Base-by-base conservation (phyloP, 371 early-diverging fungal genomes). In the Mortierella sp. region DNA sequence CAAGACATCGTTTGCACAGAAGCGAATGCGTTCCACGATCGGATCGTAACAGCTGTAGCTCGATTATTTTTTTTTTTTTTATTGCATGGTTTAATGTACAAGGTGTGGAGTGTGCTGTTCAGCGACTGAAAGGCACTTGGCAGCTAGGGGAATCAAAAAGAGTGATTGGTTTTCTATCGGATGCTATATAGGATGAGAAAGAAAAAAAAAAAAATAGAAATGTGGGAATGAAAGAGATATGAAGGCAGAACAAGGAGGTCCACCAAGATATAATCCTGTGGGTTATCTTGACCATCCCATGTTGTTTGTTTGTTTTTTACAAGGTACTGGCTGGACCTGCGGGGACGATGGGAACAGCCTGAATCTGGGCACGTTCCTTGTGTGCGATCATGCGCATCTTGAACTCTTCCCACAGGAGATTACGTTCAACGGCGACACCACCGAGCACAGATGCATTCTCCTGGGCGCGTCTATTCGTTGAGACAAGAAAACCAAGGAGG, bases 391-490 rank as follows among this genome's bases (percentile, higher is more conserved):
- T 65, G 16, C 76, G 66, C 3, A 70, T 64, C 54, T 61, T 83
- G 59, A 87, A 34, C 72, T 89, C 89, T 47, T 82, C 78, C 82
- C 82, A 84, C 64, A 89, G 63, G 61, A 87, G 56, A n/a, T 45
- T 71, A 38, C 84, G 84, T 57, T 89, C 87, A 24, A 80, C 61
- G 5, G 71, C 66, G 45, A 72, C 72, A 50, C 82, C 82, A 34
- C 86, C 85, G 43, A 88, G 61, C 2, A 97, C 88, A 13, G 94
- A 86, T 5, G 90, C 87, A 80, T 98, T 98, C 82, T 98, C 99
- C 82, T 96, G 96, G 28, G 97, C 98, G 52, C 98, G 90, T 49
- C 98, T 68, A 57, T 38, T 54, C 42, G n/a, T 16, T 21, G 14
- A 6, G 4, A 47, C 23, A 26, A 18, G 10, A 3, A 54, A 24